A percentile compares a stretch with the other conserved stretches of the same genome.
Conservation (phyloP, 768 basidiomycete genomes). For the Gloeostereum incarnatum region DNA sequence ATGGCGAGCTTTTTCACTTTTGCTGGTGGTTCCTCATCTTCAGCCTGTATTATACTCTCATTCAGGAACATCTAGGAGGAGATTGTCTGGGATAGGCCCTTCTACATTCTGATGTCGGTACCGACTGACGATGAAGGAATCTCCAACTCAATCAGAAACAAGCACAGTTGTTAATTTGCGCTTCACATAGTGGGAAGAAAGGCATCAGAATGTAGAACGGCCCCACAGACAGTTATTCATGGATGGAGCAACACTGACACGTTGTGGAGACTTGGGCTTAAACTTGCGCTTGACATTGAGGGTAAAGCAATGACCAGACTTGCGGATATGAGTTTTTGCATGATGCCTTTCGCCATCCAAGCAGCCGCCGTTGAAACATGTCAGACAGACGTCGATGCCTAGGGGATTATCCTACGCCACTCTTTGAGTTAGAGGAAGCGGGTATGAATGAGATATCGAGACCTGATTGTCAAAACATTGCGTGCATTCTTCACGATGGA, state of each 20-base stretch:
- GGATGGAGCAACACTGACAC: conserved; percentile 38
- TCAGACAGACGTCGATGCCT: conserved; percentile 85
- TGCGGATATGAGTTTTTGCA: conserved; percentile 59
- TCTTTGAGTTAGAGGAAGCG: conserved; percentile 1
- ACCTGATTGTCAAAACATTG: conserved; percentile 97
- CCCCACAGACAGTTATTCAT: too few relatives aligned
- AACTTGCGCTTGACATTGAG: conserved; percentile 71
- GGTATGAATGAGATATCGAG: conserved; percentile 6
- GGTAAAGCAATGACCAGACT: conserved; percentile 66
- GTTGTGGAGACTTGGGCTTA: conserved; percentile 47
- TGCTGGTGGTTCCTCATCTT: conserved; percentile 75
- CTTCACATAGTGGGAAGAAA: too few relatives aligned
- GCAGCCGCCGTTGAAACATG: conserved; percentile 94
- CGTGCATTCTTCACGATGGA: conserved; percentile 91
- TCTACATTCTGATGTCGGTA: too few relatives aligned
- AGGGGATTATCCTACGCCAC: conserved; percentile 53
- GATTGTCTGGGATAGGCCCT: too few relatives aligned
- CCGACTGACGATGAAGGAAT: too few relatives aligned
- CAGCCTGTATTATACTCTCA: conserved; percentile 33
- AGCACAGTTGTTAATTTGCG: too few relatives aligned
- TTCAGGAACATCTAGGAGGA: too few relatives aligned
- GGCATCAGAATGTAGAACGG: too few relatives aligned
- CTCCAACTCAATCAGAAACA: too few relatives aligned
- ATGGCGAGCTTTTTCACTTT: conserved; percentile 91
- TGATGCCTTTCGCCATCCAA: conserved; percentile 55